Conservation (phyloP, 768 basidiomycete species). For the Suillus subaureus region DNA sequence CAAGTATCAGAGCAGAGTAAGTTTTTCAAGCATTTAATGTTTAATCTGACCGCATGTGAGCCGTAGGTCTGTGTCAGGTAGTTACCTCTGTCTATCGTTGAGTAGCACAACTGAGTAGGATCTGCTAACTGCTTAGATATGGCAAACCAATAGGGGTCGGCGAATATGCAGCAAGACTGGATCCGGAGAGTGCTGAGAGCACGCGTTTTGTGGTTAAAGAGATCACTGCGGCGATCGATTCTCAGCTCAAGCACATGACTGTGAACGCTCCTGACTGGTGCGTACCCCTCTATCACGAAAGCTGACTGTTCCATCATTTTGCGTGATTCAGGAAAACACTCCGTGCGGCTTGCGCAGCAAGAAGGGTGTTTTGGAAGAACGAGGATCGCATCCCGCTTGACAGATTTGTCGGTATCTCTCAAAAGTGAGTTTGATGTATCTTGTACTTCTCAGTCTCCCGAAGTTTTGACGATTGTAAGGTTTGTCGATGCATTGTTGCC, state of each 20-base stretch:
- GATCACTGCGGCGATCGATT: slow-evolving; percentile 54
- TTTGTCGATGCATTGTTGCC: slow-evolving; percentile 18
- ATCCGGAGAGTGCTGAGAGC: slow-evolving; percentile 30
- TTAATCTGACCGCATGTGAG: background rate
- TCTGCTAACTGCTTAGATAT: slow-evolving; percentile 7
- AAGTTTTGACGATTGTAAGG: background rate
- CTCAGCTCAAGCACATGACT: slow-evolving; percentile 51
- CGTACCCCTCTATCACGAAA: slow-evolving; percentile 18
- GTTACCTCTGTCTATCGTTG: background rate
- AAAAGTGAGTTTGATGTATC: slow-evolving; percentile 46
- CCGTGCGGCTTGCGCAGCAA: slow-evolving; percentile 57
- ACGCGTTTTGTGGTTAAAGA: slow-evolving; percentile 56
- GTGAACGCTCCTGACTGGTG: slow-evolving; percentile 74
- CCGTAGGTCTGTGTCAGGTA: slow-evolving; percentile 14
- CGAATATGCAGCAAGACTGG: slow-evolving; percentile 6
- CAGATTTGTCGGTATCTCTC: slow-evolving; percentile 55
- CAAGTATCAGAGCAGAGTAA: slow-evolving; percentile 59
- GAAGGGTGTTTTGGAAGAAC: slow-evolving; percentile 60
- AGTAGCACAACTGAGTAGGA: background rate
- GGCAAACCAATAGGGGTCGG: slow-evolving; percentile 12
- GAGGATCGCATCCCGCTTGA: slow-evolving; percentile 42
- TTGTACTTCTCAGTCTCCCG: background rate
- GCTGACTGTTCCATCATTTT: background rate
- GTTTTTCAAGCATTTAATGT: slow-evolving; percentile 18
- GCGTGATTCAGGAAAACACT: slow-evolving; percentile 53